Conservation (phyloP, 805 yeast genomes). For the Candida ficus region DNA sequence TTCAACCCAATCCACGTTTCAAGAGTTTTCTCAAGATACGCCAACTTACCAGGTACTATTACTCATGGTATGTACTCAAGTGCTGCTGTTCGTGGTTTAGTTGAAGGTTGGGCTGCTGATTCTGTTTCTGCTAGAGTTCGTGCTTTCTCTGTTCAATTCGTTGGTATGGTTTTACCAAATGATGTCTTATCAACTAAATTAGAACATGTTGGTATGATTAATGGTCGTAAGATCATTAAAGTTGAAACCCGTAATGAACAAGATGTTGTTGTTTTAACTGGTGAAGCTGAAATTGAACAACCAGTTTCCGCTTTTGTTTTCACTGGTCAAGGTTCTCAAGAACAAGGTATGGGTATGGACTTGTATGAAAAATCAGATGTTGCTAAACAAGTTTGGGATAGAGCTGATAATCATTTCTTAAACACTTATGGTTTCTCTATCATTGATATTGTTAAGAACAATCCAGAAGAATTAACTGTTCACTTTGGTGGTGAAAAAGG, state of each 20-base stretch:
- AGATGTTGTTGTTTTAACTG: constrained; percentile 76
- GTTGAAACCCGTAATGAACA: constrained; percentile 83
- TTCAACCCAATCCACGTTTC: constrained; percentile 98
- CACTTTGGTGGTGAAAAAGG: constrained; percentile 99
- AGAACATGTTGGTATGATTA: constrained; percentile 98
- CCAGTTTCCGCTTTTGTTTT: constrained; percentile 95
- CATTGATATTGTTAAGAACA: constrained; percentile 88
- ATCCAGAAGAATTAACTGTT: constrained; percentile 91
- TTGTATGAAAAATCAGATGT: constrained; percentile 85
- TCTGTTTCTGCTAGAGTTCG: constrained; percentile 94
- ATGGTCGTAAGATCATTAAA: constrained; percentile 95
- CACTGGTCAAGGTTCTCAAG: constrained; percentile 99
- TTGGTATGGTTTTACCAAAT: constrained; percentile 97
- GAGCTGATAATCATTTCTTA: constrained; percentile 91
- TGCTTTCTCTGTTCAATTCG: constrained; percentile 85
- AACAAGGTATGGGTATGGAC: constrained; percentile 99
- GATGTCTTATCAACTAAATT: constrained; percentile 80
- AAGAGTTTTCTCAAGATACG: constrained; percentile 89
- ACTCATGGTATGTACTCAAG: constrained; percentile 99
- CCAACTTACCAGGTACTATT: constrained; percentile 92
- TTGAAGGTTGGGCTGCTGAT: constrained; percentile 98
- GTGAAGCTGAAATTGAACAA: constrained; percentile 99
- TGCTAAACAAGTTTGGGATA: constrained; percentile 95
- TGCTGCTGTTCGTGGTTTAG: constrained; percentile 90
- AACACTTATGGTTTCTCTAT: constrained; percentile 96